A percentile compares a stretch with the other conserved stretches of the same genome.
phyloP scores from a whole-genome alignment of 306 rosid genomes.

The Mimosa bimucronata region DNA sequence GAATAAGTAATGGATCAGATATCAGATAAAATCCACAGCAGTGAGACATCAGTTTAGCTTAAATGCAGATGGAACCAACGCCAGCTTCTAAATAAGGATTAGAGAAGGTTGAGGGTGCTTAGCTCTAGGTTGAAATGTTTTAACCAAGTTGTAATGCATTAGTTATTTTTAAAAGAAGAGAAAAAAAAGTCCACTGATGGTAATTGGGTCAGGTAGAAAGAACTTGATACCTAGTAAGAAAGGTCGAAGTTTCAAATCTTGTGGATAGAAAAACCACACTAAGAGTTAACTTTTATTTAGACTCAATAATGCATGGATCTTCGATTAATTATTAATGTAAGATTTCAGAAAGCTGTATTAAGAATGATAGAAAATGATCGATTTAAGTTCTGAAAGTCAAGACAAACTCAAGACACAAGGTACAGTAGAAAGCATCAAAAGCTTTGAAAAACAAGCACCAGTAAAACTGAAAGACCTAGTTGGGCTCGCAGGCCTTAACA shows the following conservation, averaged over 20 bases:
- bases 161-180: neutral
- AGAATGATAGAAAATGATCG: neutral
- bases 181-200: neutral
- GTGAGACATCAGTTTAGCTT: neutral
- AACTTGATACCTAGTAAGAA: neutral
- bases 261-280: neutral
- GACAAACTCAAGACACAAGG: neutral
- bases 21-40: neutral
- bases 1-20: neutral
- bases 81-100: slow-evolving; percentile 1
- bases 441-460: neutral
- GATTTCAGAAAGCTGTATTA: neutral
- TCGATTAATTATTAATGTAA: neutral
- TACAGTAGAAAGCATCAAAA: slow-evolving; percentile 7
- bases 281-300: neutral
- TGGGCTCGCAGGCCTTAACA: slow-evolving; percentile 23
- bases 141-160: too few relatives aligned
- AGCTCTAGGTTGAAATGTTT: neutral
- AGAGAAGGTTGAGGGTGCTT: neutral
- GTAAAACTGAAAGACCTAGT: slow-evolving; percentile 12
- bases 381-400: neutral
- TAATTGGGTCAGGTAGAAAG: neutral
- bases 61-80: neutral
- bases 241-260: neutral
- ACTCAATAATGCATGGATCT: neutral